Percentiles rank a stretch among this genome's conserved stretches.
Evolutionary conservation across 768 basidiomycete genomes (phyloP).

Genomic region (Asterophora lycoperdoides): DNA sequence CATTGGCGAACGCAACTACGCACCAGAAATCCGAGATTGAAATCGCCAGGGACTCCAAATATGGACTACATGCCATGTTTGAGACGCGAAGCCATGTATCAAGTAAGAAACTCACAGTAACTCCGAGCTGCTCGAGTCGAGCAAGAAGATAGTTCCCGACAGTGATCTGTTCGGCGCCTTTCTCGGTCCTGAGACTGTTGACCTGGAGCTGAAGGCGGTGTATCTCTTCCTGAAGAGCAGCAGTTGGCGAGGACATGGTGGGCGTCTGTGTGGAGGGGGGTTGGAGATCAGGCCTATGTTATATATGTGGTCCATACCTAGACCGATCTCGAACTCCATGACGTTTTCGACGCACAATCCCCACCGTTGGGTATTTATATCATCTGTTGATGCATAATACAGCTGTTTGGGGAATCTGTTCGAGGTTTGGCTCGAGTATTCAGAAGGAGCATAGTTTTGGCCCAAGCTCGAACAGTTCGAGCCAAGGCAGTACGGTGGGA

Average conservation of each 20-base stretch:
- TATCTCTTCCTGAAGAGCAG: conserved; percentile 41
- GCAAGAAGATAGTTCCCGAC: conserved; percentile 53
- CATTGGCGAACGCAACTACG: neutral
- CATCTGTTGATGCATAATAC: too few species aligned
- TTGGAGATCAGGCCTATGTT: neutral
- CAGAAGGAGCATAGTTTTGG: too few species aligned
- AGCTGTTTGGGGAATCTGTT: too few species aligned
- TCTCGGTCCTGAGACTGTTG: conserved; percentile 31
- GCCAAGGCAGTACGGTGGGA: too few species aligned
- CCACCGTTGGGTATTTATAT: too few species aligned
- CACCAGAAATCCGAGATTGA: conserved; percentile 69
- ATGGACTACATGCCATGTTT: conserved; percentile 50
- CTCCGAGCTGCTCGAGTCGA: conserved; percentile 55
- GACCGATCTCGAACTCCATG: neutral
- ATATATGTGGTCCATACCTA: conserved; percentile 9
- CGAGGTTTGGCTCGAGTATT: too few species aligned
- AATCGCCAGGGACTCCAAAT: conserved; percentile 88
- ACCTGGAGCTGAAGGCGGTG: conserved; percentile 44
- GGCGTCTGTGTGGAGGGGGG: neutral
- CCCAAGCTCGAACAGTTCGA: too few species aligned
- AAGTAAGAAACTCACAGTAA: conserved; percentile 36
- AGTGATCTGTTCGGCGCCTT: conserved; percentile 38
- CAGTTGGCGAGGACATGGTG: conserved; percentile 18
- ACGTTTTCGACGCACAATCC: neutral
- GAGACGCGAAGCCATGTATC: neutral